Evolutionary conservation across 1,284 basidiomycete species (phyloP), one percentile per base, ranked within the genome.

Genomic region (Apiotrichum gamsii): DNA sequence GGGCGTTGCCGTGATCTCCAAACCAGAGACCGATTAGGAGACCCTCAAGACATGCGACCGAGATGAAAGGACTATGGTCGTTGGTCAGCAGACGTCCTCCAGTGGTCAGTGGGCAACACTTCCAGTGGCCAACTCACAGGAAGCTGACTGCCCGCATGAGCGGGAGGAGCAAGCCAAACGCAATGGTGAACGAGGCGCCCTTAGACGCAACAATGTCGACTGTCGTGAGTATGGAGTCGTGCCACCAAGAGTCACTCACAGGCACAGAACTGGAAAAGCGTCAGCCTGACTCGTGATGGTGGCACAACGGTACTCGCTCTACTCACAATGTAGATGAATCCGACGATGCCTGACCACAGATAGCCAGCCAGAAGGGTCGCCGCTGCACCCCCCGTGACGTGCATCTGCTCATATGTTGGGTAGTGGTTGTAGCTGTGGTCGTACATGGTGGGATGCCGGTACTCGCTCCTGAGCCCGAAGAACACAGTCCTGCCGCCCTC

Each of bases 1-100:
- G 48, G 2, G 67, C 68, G 55, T 63, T 72, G 16, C 70, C 72
- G 50, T 73, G 70, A 44, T 67, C 65, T 1, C 62, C 67, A 44
- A 72, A 74, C 71, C 71, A 73, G 5, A 74, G 39, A 1, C 70
- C 72, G 23, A 74, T 65, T 45, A 74, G 59, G 16, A 74, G 43
- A 0, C 56, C 67, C 43, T 72, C 69, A 38, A 63, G 64, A 2
- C 53, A 35, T 11, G 69, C 58, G 35, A 72, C 67, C 43, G 69
- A 70, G 5, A 59, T 59, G 43, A 67, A 72, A 2, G 69, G 68
- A 8, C 69, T 72, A 44, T 28, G 25, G n/a, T n/a, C n/a, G n/a
- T n/a, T 11, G 25, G 25, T 28, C 11, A 28, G 25, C 25, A n/a
- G n/a, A n/a, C n/a, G n/a, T n/a, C n/a, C n/a, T n/a, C n/a, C n/a